Conservation (phyloP, 176 grass and related monocot genomes). For the Thalia dealbata region DNA sequence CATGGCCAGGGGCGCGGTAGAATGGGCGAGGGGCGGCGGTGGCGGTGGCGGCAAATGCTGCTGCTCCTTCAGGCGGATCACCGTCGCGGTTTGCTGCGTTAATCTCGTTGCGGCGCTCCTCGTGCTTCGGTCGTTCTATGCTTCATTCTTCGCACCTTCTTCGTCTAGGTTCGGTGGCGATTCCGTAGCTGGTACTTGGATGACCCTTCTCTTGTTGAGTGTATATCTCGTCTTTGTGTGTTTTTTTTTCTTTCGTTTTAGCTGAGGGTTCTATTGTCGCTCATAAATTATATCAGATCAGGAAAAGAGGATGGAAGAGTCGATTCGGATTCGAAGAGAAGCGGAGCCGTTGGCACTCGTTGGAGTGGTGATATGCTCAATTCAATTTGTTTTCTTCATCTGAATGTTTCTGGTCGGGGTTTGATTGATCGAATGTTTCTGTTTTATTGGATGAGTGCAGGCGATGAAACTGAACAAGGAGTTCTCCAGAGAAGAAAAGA, state of each 20-base stretch:
- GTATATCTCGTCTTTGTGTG: neutral
- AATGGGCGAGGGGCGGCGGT: constrained; percentile 17
- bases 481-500: constrained; percentile 38
- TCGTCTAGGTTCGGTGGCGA: neutral
- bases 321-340: constrained; percentile 64
- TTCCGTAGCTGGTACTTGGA: constrained; percentile 12
- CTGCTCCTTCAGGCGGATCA: constrained; percentile 66
- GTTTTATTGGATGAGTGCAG: constrained; percentile 24
- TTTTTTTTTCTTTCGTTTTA: constrained; percentile 10
- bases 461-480: constrained; percentile 54
- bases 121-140: constrained; percentile 62
- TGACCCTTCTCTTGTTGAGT: constrained; percentile 9
- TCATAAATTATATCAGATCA: constrained; percentile 53
- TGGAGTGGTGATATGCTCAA: constrained; percentile 35
- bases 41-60: constrained; percentile 25
- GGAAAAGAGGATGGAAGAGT: constrained; percentile 59
- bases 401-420: neutral
- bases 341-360: constrained; percentile 59
- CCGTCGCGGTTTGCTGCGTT: constrained; percentile 57
- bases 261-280: constrained; percentile 9
- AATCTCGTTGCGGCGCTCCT: constrained; percentile 70
- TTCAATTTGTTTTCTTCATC: constrained; percentile 7
- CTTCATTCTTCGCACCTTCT: constrained; percentile 9
- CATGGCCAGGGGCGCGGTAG: constrained; percentile 47
- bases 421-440: constrained; percentile 1